Percentiles rank a stretch among this genome's conserved stretches.
phyloP scores from a whole-genome alignment of 106 monocot genomes.

The Cymbidium sinense region DNA sequence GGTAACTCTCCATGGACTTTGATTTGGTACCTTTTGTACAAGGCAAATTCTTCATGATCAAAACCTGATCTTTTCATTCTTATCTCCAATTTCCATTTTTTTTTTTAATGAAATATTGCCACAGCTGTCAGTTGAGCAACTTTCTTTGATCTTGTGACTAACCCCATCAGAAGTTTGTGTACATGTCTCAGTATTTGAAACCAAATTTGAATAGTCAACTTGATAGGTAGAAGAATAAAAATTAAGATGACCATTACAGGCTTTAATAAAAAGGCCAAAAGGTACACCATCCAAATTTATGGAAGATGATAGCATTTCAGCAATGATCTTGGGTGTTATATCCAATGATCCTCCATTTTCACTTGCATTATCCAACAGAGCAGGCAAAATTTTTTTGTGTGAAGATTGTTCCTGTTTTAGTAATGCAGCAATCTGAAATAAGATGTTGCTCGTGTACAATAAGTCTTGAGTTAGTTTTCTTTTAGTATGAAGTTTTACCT shows the following conservation, averaged over 20 bases:
- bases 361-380: not conserved
- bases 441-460: slow-evolving; percentile 65
- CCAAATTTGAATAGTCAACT: not conserved
- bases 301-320: no score
- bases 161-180: no score
- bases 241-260: slow-evolving; percentile 88
- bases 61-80: no score
- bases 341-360: slow-evolving; percentile 15
- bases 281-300: no score
- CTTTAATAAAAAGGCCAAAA: no score
- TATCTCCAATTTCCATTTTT: no score
- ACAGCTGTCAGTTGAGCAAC: no score
- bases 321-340: slow-evolving; percentile 44
- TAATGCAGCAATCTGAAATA: slow-evolving; percentile 69
- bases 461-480: slow-evolving; percentile 59
- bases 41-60: no score
- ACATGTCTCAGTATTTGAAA: no score
- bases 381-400: slow-evolving; percentile 3
- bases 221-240: slow-evolving; percentile 51
- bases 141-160: slow-evolving; percentile 65
- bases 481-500: slow-evolving; percentile 46
- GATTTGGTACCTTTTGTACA: slow-evolving; percentile 82
- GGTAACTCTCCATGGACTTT: slow-evolving; percentile 76
- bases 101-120: no score
- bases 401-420: slow-evolving; percentile 19